Percentiles rank a stretch among this genome's conserved stretches.
These are phyloP conservation scores for Fusarium newnesense DNA, from an alignment of 2,329 filamentous ascomycete species.

Conservation along the genomic window DNA sequence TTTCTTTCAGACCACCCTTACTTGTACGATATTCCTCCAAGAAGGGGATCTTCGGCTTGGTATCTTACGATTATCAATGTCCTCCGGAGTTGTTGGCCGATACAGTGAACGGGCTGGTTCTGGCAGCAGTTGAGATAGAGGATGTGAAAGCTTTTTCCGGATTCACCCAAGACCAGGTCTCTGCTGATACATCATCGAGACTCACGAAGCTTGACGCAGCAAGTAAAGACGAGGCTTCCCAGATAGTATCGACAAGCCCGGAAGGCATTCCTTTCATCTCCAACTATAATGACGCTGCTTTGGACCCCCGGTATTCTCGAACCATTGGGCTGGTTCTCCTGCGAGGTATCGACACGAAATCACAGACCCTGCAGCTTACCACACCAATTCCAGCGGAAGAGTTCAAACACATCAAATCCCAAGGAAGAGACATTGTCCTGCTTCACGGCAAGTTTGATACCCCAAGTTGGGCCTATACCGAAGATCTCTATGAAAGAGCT, in stretches of 20 bases:
- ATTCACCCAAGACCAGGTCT: conserved; percentile 23
- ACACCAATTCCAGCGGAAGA: conserved; percentile 63
- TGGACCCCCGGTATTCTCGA: conserved; percentile 69
- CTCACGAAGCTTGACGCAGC: conserved; percentile 28
- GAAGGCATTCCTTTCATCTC: conserved; percentile 72
- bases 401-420: conserved; percentile 53
- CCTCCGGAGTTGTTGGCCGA: conserved; percentile 68
- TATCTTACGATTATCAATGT: conserved; percentile 74
- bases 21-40: conserved; percentile 66
- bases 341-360: conserved; percentile 71
- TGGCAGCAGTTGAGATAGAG: conserved; percentile 74
- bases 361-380: conserved; percentile 69
- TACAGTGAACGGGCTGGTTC: conserved; percentile 75
- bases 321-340: conserved; percentile 74
- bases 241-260: conserved; percentile 43
- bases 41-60: conserved; percentile 70
- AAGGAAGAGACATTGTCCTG: conserved; percentile 66
- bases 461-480: conserved; percentile 76
- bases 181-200: conserved; percentile 13
- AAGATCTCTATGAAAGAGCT: conserved; percentile 63
- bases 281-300: conserved; percentile 61
- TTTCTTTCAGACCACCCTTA: conserved; percentile 69
- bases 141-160: conserved; percentile 59
- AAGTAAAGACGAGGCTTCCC: not conserved
- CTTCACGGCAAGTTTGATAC: conserved; percentile 75